Evolutionary conservation across 495 filamentous ascomycete species (phyloP).

Genomic region (Hyaloscypha finlandica): DNA sequence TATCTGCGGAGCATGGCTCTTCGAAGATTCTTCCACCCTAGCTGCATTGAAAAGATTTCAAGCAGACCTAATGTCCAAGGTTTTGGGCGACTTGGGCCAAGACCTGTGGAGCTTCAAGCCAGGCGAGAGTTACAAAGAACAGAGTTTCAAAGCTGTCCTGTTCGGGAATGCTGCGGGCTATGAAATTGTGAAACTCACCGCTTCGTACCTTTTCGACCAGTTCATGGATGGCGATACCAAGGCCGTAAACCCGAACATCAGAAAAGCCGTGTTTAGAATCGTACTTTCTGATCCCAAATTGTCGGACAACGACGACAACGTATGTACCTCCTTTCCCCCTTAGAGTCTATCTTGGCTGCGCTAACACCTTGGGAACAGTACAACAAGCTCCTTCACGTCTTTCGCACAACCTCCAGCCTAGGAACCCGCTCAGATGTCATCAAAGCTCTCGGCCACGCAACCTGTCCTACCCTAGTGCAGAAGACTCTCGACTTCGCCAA

Average conservation of each 20-base stretch:
- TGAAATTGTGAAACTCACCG: slow-evolving; percentile 56
- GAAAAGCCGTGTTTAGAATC: slow-evolving; percentile 62
- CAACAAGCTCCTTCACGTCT: background rate
- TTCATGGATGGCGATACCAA: slow-evolving; percentile 58
- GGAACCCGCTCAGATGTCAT: background rate
- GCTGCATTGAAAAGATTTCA: background rate
- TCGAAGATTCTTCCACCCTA: background rate
- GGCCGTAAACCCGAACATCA: slow-evolving; percentile 70
- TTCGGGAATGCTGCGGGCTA: slow-evolving; percentile 66
- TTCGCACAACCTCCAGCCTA: background rate
- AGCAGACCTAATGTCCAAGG: background rate
- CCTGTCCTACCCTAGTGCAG: background rate
- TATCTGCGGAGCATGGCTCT: background rate
- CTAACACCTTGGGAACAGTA: background rate
- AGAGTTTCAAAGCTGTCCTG: slow-evolving; percentile 62
- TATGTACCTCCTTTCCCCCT: background rate
- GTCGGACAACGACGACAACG: background rate
- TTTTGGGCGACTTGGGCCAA: slow-evolving; percentile 25
- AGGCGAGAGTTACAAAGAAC: slow-evolving; percentile 48
- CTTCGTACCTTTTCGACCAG: slow-evolving; percentile 65
- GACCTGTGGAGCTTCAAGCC: slow-evolving; percentile 68
- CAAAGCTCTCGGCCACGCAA: background rate
- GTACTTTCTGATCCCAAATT: slow-evolving; percentile 49
- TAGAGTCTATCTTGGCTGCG: background rate
- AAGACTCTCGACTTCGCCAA: background rate